Conservation (phyloP, 139 green algal species). For the Yamagishiella unicocca region DNA sequence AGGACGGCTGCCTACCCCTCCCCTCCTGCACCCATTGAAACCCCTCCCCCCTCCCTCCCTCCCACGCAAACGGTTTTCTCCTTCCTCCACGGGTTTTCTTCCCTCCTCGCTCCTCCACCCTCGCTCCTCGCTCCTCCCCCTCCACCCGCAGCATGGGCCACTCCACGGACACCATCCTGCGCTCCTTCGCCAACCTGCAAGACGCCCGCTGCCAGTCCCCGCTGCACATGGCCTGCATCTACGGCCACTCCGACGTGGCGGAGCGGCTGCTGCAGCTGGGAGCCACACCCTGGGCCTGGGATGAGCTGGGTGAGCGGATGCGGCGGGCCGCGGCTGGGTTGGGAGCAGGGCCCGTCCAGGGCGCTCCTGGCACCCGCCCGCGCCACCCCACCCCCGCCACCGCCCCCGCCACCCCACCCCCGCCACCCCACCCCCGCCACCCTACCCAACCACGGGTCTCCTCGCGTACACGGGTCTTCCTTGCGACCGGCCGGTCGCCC, state of each 20-base stretch:
- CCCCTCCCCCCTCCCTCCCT: background rate
- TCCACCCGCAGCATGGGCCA: slow-evolving; percentile 13
- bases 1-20: too few species aligned
- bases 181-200: slow-evolving; percentile 4
- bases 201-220: slow-evolving; percentile 49
- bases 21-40: too few species aligned
- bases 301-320: slow-evolving; percentile 18
- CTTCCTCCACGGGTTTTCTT: too few species aligned
- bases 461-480: too few species aligned
- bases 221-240: slow-evolving; percentile 57
- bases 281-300: slow-evolving; percentile 51
- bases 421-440: background rate
- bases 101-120: background rate
- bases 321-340: background rate
- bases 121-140: background rate
- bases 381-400: background rate
- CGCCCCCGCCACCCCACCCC: background rate
- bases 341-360: background rate
- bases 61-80: too few species aligned
- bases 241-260: slow-evolving; percentile 48
- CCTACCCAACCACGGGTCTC: too few species aligned
- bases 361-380: too few species aligned
- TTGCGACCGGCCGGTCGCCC: too few species aligned
- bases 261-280: slow-evolving; percentile 45
- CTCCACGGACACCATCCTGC: slow-evolving; percentile 46